Base-by-base conservation (phyloP, 495 filamentous ascomycete species). In the Penicillium silybi region DNA sequence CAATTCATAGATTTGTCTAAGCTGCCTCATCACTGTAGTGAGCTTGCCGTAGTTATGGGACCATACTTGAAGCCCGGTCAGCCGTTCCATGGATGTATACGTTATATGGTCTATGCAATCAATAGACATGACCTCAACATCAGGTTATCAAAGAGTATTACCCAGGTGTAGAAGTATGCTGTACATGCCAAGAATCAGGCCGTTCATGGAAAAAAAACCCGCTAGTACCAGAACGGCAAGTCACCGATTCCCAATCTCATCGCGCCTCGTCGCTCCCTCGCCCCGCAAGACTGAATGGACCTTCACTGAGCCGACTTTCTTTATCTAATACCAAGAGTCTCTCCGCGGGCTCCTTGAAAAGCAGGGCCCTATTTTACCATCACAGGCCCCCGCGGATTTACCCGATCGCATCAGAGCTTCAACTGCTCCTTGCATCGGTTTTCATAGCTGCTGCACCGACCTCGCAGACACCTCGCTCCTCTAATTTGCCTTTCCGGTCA, bases 191-290 rank as follows among this genome's bases (percentile, higher is more conserved):
- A 32, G 29, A 32, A 32, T 32, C 29, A 32, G 10, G 29, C 10
- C 29, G 29, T 32, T 32, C 29, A 11, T 32, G 9, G 29, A 10
- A 19, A 35, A 29, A 38, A 38, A 35, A 29, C 46, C n/a, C 64
- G 57, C 72, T 75, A 75, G 59, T 54, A 68, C 67, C 48, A 46
- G 73, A 67, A 53, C 46, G 41, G 63, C 46, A 57, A 50, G 41
- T 22, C 49, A 48, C 41, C 44, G 44, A 50, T 48, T 62, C 44
- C 48, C 57, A 40, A 58, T 58, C 46, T 52, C 51, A 61, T 44
- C 51, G 47, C 51, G 52, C 45, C 50, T 52, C 50, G 32, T 50
- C 43, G 11, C 32, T 48, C 51, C 52, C 51, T 32, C 44, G 17
- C 58, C 51, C 48, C 45, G 48, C 52, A 58, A 56, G 59, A 39